Conservation (phyloP, 192 early-diverging fungal species). For the Allomyces macrogynus region DNA sequence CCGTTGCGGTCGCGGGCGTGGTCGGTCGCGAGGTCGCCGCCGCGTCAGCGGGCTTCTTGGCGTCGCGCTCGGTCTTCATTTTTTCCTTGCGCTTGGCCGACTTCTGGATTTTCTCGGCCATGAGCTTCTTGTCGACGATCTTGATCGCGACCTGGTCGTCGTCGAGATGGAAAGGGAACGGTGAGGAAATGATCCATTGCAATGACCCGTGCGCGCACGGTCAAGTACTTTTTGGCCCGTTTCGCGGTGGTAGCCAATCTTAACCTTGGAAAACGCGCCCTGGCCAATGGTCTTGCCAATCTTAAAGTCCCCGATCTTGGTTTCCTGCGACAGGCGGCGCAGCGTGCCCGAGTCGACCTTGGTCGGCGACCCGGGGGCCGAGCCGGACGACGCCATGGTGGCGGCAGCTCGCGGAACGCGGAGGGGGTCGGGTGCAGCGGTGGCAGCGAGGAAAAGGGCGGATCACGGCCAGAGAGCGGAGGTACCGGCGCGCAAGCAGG, state of each 20-base stretch:
- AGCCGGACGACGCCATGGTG: no score
- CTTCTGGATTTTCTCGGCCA: conserved; percentile 27
- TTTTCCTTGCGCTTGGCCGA: conserved; percentile 5
- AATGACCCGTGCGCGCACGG: no score
- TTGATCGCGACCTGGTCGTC: conserved; percentile 32
- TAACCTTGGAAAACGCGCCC: conserved; percentile 47
- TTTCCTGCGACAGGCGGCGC: background rate
- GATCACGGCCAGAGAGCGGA: no score
- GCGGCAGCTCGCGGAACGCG: no score
- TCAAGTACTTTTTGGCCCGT: conserved; percentile 29
- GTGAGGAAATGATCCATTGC: no score
- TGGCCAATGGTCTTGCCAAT: conserved; percentile 29
- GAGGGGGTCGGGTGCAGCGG: no score
- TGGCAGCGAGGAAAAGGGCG: no score
- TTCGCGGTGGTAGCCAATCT: conserved; percentile 31
- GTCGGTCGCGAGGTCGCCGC: background rate
- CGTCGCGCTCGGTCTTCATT: conserved; percentile 2
- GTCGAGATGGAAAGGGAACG: no score
- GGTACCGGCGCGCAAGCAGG: no score
- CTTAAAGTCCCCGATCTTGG: background rate
- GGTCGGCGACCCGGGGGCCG: no score
- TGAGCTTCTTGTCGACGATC: conserved; percentile 37
- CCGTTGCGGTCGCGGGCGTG: background rate
- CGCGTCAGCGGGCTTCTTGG: conserved; percentile 2
- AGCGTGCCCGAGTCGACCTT: no score